Conservation (phyloP, 345 rosid genomes). For the Lumnitzera racemosa region DNA sequence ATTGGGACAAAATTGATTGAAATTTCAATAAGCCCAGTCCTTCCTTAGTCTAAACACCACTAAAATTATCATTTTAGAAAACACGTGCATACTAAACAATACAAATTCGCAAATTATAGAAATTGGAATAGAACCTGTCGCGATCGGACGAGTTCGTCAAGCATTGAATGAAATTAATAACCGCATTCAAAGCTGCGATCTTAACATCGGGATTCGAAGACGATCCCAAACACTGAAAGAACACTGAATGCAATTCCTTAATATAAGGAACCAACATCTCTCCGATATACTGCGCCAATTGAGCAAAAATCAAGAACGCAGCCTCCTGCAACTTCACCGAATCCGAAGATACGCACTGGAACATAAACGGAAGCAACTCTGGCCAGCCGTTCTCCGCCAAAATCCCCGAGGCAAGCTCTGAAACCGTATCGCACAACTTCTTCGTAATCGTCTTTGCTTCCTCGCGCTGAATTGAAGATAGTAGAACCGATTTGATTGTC, state of each 20-base stretch:
- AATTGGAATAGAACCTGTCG: conserved; percentile 38
- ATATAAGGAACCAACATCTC: conserved; percentile 69
- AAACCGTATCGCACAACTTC: conserved; percentile 89
- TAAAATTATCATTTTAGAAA: too few relatives aligned
- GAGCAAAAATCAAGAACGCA: conserved; percentile 84
- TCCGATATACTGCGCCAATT: conserved; percentile 84
- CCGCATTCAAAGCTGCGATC: conserved; percentile 91
- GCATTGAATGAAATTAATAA: conserved; percentile 90
- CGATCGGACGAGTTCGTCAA: conserved; percentile 58
- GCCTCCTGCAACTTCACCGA: conserved; percentile 82
- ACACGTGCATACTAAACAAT: neutral
- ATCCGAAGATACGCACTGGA: conserved; percentile 83
- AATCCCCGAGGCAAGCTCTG: conserved; percentile 90
- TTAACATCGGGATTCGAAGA: conserved; percentile 66
- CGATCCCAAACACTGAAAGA: conserved; percentile 61
- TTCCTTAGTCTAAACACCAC: too few relatives aligned
- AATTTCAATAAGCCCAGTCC: too few relatives aligned
- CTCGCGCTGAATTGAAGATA: conserved; percentile 73
- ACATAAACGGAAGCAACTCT: conserved; percentile 88
- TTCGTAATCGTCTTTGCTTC: conserved; percentile 66
- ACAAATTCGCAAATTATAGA: neutral
- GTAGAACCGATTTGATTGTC: conserved; percentile 61
- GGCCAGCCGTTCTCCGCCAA: conserved; percentile 92
- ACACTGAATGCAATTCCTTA: conserved; percentile 79
- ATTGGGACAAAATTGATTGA: too few relatives aligned